Conservation (phyloP, 257 asterid species). For the Cinchona pubescens region DNA sequence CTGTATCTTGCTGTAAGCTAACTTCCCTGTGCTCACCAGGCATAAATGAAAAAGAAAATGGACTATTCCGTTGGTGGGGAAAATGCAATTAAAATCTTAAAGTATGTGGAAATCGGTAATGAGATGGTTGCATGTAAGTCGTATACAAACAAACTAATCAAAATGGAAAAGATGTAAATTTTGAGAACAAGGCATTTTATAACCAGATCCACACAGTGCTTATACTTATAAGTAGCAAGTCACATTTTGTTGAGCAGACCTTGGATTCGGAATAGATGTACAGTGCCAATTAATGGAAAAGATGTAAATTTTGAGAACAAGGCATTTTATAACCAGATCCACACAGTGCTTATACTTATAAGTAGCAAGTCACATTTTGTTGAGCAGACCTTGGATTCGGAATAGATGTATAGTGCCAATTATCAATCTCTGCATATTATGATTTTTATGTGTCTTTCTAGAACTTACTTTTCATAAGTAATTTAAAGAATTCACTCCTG, state of each 20-base stretch:
- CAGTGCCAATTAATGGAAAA: too few species aligned
- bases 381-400: background rate
- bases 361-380: background rate
- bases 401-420: background rate
- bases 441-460: background rate
- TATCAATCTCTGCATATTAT: background rate
- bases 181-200: background rate
- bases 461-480: background rate
- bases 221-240: background rate
- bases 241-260: background rate
- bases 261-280: background rate
- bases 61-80: background rate
- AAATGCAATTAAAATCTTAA: background rate
- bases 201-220: background rate
- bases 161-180: background rate
- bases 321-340: background rate
- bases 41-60: background rate
- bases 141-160: background rate
- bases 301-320: too few species aligned
- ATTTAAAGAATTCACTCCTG: background rate
- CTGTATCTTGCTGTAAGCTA: background rate
- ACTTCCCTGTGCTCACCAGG: too few species aligned
- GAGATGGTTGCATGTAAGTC: background rate
- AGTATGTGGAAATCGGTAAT: background rate
- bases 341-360: background rate